Evolutionary conservation across 257 asterid genomes (phyloP).

Genomic region (Solanum pimpinellifolium): DNA sequence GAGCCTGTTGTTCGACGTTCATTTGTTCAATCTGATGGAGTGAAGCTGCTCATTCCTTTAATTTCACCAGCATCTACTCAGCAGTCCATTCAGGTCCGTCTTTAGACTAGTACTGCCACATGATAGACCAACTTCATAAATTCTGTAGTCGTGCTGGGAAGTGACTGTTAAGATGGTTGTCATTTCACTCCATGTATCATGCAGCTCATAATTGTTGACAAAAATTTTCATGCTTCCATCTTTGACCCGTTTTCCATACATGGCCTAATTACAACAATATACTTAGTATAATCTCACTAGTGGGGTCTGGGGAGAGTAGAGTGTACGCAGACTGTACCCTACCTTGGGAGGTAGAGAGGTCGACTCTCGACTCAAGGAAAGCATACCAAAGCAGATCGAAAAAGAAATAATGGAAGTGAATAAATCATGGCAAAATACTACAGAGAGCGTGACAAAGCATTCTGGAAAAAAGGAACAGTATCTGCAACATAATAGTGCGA

Average conservation of each 20-base stretch:
- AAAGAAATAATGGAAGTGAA: not conserved
- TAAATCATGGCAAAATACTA: not conserved
- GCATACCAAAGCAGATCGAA: not conserved
- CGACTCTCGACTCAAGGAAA: not conserved
- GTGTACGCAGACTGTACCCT: not conserved
- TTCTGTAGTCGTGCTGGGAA: not conserved
- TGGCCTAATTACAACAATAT: not conserved
- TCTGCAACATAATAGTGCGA: not conserved
- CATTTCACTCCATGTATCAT: not conserved
- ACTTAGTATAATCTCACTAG: not conserved
- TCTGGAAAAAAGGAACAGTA: not conserved
- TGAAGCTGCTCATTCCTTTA: constrained; percentile 71
- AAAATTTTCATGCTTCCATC: not conserved
- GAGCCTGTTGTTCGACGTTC: constrained; percentile 73
- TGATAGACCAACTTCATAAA: not conserved
- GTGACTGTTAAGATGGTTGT: not conserved
- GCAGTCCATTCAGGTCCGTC: constrained; percentile 75
- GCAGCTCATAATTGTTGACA: not conserved
- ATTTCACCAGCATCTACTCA: constrained; percentile 90
- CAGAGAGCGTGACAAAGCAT: not conserved
- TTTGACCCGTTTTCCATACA: not conserved
- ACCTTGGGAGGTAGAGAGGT: not conserved
- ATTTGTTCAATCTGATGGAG: constrained; percentile 88
- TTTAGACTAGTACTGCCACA: not conserved
- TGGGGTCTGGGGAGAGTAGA: not conserved